Base-by-base conservation (phyloP, 768 basidiomycete genomes). In the Crepidotus variabilis region DNA sequence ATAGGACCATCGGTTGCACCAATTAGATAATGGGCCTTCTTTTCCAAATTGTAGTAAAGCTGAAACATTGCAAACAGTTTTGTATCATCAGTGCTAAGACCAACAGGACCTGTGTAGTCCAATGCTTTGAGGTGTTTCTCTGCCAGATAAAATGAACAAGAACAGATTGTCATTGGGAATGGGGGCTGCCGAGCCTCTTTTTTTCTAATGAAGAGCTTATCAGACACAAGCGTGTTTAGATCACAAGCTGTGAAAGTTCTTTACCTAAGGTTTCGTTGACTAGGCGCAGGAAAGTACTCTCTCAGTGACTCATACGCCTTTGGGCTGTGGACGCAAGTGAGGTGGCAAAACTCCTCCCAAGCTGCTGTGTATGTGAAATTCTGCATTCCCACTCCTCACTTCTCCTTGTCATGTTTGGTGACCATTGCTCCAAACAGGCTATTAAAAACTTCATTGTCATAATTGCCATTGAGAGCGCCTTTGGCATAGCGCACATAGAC, bases 351-450 rank as follows among this genome's bases (percentile, higher is more conserved):
- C 23, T 76, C 70, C 6, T 69, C 64, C 32, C 63, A 67, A 0
- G 58, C 67, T 1, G 72, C 71, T 1, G 67, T 51, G 56, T 74
- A 75, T 4, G 58, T 51, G 59, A 75, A 72, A 49, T 76, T 75
- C 51, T 72, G 72, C 56, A 63, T 61, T 0, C 72, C 72, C 1
- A 67, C 62, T 0, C 72, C 72, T 0, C 65, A 60, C 2, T 63
- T 62, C 20, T 71, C 58, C 1, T 62, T 50, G 11, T 75, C 73
- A 0, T 36, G 16, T 7, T 61, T 55, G 0, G 47, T 23, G 0
- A 70, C 65, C 51, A 74, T 64, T 1, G 71, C 75, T 16, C 57
- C 39, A 0, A 53, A n/a, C 11, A 58, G 48, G 1, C 54, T 54
- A 24, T 39, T 55, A 23, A 52, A 52, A 7, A 51, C 45, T n/a